A percentile compares a stretch with the other conserved stretches of the same genome.
These are phyloP conservation scores for Candida maesae DNA, from an alignment of 805 yeast genomes.

Conservation along the genomic window DNA sequence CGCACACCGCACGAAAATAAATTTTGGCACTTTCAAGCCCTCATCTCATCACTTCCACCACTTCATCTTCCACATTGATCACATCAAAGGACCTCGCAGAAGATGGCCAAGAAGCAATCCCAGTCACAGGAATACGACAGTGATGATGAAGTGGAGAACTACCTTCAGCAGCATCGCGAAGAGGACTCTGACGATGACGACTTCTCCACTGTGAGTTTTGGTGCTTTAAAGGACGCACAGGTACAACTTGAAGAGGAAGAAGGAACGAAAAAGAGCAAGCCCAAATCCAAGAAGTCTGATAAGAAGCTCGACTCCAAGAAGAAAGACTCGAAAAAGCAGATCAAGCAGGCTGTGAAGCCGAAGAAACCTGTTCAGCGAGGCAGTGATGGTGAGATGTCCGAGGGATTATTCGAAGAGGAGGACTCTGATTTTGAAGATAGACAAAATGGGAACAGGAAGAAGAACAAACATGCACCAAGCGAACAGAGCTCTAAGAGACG, in stretches of 20 bases:
- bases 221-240: conserved; percentile 59
- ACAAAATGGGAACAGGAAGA: conserved; percentile 30
- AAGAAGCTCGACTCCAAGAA: conserved; percentile 7
- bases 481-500: conserved; percentile 72
- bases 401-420: conserved; percentile 28
- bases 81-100: neutral
- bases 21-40: no score
- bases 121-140: conserved; percentile 16
- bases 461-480: conserved; percentile 81
- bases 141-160: conserved; percentile 21
- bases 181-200: conserved; percentile 41
- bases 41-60: no score
- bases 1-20: no score
- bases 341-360: conserved; percentile 14
- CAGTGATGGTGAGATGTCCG: conserved; percentile 35
- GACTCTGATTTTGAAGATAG: conserved; percentile 22
- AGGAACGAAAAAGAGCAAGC: no score
- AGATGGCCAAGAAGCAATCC: conserved; percentile 17
- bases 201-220: conserved; percentile 55
- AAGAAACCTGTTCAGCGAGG: conserved; percentile 18
- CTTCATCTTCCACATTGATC: no score
- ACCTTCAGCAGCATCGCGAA: conserved; percentile 17
- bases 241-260: conserved; percentile 31
- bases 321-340: conserved; percentile 5
- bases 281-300: neutral